Percentiles rank a stretch among this genome's conserved stretches.
These are phyloP conservation scores for Pythium brachiatum DNA, from an alignment of 352 stramenopile species.

Conservation along the genomic window DNA sequence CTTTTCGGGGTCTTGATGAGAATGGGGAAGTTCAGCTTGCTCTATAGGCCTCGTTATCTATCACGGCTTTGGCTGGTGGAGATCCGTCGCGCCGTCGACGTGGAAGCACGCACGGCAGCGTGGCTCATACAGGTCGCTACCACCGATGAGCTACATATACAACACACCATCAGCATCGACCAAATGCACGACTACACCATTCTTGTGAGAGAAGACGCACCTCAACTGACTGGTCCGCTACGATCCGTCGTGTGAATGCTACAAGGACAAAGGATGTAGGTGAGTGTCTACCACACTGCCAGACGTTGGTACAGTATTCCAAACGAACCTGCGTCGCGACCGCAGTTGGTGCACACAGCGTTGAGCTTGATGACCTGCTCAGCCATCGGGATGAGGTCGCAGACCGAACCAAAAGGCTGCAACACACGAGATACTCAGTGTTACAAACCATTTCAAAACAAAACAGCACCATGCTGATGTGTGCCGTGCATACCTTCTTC, in stretches of 20 bases:
- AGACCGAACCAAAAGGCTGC: constrained; percentile 70
- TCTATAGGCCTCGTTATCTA: no score
- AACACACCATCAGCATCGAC: background rate
- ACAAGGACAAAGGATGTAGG: no score
- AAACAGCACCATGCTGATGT: background rate
- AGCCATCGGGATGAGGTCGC: constrained; percentile 65
- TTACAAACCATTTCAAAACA: no score
- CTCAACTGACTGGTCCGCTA: constrained; percentile 67
- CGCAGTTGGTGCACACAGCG: constrained; percentile 79
- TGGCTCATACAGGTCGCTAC: constrained; percentile 75
- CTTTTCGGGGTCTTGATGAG: no score
- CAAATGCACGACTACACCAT: background rate
- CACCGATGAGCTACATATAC: constrained; percentile 60
- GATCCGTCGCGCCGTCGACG: constrained; percentile 21
- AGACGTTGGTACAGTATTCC: no score
- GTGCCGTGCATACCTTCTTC: constrained; percentile 43
- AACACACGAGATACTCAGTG: constrained; percentile 3
- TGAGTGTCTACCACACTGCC: no score
- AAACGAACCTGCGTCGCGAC: constrained; percentile 54
- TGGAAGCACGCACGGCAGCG: constrained; percentile 78
- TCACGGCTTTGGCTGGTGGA: constrained; percentile 18
- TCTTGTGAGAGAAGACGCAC: constrained; percentile 23
- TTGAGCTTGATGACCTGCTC: constrained; percentile 85
- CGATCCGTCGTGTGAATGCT: constrained; percentile 77
- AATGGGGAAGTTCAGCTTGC: no score